phyloP scores from a whole-genome alignment of 169 alveolate genomes.

The Plasmodium knowlesi region DNA sequence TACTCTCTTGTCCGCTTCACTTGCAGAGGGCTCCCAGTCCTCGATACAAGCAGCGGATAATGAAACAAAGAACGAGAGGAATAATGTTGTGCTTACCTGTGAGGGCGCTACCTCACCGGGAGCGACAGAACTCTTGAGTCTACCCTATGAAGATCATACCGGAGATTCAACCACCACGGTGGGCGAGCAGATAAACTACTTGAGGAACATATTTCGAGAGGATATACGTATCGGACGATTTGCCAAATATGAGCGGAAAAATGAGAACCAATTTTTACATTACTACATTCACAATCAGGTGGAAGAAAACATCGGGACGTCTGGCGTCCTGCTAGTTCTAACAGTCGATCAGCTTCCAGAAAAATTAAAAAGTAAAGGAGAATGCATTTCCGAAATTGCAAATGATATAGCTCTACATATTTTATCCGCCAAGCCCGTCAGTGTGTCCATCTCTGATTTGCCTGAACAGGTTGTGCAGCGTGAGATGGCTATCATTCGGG shows the following conservation, averaged over 20 bases:
- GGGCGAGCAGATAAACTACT: slow-evolving; percentile 40
- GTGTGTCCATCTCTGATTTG: slow-evolving; percentile 21
- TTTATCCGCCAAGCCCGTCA: slow-evolving; percentile 56
- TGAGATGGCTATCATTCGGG: slow-evolving; percentile 55
- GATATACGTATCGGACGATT: slow-evolving; percentile 50
- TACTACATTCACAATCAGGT: slow-evolving; percentile 43
- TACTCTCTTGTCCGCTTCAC: background rate
- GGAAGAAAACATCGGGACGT: slow-evolving; percentile 26
- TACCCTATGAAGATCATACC: slow-evolving; percentile 9
- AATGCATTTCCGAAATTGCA: slow-evolving; percentile 23
- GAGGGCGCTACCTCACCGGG: background rate
- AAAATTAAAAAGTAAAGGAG: slow-evolving; percentile 19
- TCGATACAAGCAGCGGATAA: background rate
- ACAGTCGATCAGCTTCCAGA: slow-evolving; percentile 15
- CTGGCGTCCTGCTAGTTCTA: slow-evolving; percentile 58
- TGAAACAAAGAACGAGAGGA: background rate
- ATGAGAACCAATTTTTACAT: slow-evolving; percentile 54
- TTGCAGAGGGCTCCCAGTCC: background rate
- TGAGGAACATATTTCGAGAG: slow-evolving; percentile 63
- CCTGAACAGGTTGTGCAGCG: slow-evolving; percentile 16
- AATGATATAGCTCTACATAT: slow-evolving; percentile 65
- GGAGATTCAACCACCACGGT: background rate
- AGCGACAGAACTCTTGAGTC: background rate
- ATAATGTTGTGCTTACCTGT: background rate
- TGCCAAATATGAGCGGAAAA: slow-evolving; percentile 14